Evolutionary conservation across 2,329 filamentous ascomycete species (phyloP).

Genomic region (Coleophoma crateriformis): DNA sequence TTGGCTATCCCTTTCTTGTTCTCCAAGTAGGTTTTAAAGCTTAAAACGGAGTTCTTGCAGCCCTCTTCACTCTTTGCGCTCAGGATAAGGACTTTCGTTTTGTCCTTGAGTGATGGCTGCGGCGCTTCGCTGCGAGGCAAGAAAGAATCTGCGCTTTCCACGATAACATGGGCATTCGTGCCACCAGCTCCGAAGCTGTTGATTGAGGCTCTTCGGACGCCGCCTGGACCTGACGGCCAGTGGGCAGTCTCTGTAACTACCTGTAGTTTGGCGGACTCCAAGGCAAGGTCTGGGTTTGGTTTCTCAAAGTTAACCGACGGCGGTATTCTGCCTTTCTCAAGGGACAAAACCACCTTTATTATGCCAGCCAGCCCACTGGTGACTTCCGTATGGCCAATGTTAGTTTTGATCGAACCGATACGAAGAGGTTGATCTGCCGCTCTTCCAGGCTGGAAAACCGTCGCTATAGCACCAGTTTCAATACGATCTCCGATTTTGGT

Average conservation of each 20-base stretch:
- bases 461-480: constrained; percentile 16
- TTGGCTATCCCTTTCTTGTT: not conserved
- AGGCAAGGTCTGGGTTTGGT: not conserved
- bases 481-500: constrained; percentile 22
- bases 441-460: constrained; percentile 13
- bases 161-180: constrained; percentile 27
- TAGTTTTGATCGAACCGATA: constrained; percentile 24
- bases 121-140: not conserved
- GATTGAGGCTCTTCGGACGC: constrained; percentile 4
- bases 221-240: constrained; percentile 5
- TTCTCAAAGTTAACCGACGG: not conserved
- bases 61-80: not conserved
- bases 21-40: not conserved
- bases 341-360: not conserved
- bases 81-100: not conserved
- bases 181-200: constrained; percentile 16
- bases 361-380: not conserved
- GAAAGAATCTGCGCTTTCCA: constrained; percentile 10
- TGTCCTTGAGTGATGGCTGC: not conserved
- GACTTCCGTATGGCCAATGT: constrained; percentile 3
- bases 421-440: constrained; percentile 12
- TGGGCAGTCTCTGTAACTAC: constrained; percentile 6
- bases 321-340: not conserved
- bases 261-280: constrained; percentile 3
- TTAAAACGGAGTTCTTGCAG: not conserved